Evolutionary conservation across 2,329 filamentous ascomycete species (phyloP).

Genomic region (Xylaria sp.): DNA sequence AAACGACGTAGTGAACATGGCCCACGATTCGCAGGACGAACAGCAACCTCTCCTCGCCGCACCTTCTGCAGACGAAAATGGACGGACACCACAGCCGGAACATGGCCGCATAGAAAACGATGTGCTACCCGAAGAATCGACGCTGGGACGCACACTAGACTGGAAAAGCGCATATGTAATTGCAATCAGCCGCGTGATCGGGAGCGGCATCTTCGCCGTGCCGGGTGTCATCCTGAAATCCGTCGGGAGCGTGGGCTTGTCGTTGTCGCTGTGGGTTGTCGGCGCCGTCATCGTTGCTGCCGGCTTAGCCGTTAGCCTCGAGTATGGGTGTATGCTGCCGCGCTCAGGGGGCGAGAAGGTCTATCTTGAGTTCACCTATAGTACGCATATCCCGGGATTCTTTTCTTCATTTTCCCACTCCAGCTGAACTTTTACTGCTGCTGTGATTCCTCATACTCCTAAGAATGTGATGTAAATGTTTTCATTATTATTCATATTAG

Average conservation of each 20-base stretch:
- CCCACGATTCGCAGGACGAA: slow-evolving; percentile 3
- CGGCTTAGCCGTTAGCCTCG: slow-evolving; percentile 66
- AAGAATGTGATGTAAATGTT: neutral
- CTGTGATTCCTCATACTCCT: neutral
- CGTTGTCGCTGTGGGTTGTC: slow-evolving; percentile 66
- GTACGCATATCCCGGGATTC: neutral
- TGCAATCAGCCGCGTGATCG: slow-evolving; percentile 71
- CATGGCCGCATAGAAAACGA: slow-evolving; percentile 58
- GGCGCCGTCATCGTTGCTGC: slow-evolving; percentile 67
- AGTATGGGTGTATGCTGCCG: slow-evolving; percentile 74
- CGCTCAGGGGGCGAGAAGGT: slow-evolving; percentile 72
- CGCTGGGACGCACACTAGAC: slow-evolving; percentile 62
- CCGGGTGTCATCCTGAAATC: slow-evolving; percentile 70
- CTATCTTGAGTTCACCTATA: slow-evolving; percentile 73
- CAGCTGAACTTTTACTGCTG: neutral
- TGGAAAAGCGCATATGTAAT: slow-evolving; percentile 71
- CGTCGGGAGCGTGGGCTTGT: slow-evolving; percentile 69
- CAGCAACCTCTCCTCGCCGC: slow-evolving; percentile 17
- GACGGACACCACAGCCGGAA: slow-evolving; percentile 31
- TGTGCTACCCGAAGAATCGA: slow-evolving; percentile 63
- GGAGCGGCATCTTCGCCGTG: slow-evolving; percentile 74
- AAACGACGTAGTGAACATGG: slow-evolving; percentile 14
- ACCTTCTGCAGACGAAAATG: slow-evolving; percentile 24
- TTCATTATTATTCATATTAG: neutral
- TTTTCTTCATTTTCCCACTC: neutral